Evolutionary conservation across 2,329 filamentous ascomycete genomes (phyloP).

Genomic region (Sarocladium brachiariae): DNA sequence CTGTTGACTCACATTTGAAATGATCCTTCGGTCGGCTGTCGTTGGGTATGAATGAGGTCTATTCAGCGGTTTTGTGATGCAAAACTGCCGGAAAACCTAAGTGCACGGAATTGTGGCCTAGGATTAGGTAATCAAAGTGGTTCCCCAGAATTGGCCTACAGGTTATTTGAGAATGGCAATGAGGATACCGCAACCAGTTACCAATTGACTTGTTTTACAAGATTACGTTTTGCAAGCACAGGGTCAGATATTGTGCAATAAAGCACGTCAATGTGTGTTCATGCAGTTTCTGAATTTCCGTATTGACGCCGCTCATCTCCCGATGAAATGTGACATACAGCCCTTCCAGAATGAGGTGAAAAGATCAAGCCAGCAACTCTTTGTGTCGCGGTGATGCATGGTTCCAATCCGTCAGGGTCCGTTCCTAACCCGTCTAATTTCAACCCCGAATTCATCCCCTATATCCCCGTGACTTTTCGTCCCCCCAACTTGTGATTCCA

Average conservation of each 20-base stretch:
- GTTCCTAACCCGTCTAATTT: constrained; percentile 30
- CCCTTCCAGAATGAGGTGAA: constrained; percentile 50
- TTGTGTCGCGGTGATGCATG: constrained; percentile 29
- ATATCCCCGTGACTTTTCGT: constrained; percentile 27
- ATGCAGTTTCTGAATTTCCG: constrained; percentile 48
- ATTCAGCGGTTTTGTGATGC: constrained; percentile 32
- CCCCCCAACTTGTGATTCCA: constrained; percentile 19
- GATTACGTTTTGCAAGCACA: background rate
- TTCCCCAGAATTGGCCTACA: background rate
- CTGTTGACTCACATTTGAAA: constrained; percentile 5
- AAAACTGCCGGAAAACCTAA: constrained; percentile 30
- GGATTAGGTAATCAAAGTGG: constrained; percentile 19
- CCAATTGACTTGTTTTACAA: background rate
- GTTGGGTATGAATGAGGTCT: constrained; percentile 14
- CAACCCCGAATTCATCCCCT: constrained; percentile 25
- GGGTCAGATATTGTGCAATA: background rate
- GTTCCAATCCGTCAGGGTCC: constrained; percentile 23
- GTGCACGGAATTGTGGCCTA: constrained; percentile 22
- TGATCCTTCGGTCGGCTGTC: constrained; percentile 6
- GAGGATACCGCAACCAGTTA: background rate
- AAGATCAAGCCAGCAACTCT: constrained; percentile 51
- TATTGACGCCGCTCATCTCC: constrained; percentile 61
- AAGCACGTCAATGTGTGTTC: constrained; percentile 25
- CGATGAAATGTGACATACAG: constrained; percentile 58
- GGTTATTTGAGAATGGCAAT: background rate